These are phyloP conservation scores for Fusarium brevicatenulatum DNA, from an alignment of 2,329 filamentous ascomycete species.

Conservation along the genomic window DNA sequence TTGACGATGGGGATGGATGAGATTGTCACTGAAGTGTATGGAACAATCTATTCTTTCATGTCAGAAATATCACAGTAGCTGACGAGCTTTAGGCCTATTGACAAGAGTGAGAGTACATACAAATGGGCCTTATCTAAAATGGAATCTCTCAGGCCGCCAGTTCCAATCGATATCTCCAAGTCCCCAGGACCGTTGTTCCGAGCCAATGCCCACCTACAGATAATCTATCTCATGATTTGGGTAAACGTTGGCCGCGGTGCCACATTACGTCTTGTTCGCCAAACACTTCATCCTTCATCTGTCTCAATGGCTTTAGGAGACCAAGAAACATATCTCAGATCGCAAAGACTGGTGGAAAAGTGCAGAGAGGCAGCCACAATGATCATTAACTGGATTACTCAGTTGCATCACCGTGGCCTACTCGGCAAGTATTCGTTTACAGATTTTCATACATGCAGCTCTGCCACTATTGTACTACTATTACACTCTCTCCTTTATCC, in stretches of 20 bases:
- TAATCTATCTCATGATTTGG: neutral
- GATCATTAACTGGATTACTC: neutral
- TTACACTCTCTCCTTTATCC: neutral
- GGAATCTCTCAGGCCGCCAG: neutral
- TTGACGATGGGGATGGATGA: neutral
- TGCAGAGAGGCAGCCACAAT: neutral
- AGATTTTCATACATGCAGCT: neutral
- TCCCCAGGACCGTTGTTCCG: neutral
- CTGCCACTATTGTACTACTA: neutral
- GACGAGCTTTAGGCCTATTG: neutral
- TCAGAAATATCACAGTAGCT: neutral
- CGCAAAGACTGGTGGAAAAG: neutral
- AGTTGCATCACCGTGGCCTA: neutral
- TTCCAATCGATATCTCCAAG: no score
- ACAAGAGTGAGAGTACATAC: neutral
- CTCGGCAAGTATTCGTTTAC: neutral
- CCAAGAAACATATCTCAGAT: neutral
- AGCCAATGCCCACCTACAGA: neutral
- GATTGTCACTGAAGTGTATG: neutral
- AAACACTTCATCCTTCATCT: neutral
- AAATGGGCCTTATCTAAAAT: neutral
- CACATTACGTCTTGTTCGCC: neutral
- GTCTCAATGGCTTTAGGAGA: no score
- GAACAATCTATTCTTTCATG: neutral
- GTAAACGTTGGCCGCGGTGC: neutral